Base-by-base conservation (phyloP, 1,284 basidiomycete species). In the Ceratobasidium sp. region DNA sequence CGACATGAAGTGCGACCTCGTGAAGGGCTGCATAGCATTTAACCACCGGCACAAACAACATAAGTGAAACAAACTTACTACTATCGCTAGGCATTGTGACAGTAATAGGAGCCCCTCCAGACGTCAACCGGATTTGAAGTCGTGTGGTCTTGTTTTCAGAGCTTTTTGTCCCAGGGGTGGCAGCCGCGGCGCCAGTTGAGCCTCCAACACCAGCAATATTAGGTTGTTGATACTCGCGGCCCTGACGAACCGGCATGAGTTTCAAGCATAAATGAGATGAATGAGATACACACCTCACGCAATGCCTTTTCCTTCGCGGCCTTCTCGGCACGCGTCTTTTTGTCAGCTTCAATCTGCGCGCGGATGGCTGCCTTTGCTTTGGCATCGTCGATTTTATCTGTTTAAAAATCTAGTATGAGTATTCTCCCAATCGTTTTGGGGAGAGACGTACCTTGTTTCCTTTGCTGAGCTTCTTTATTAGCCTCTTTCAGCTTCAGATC, bases 311-410 rank as follows among this genome's bases (percentile, higher is more conserved):
- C 96, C 38, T 89, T 85, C 0, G 94, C 94, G 0, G 90, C 85
- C 78, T 93, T 95, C 78, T 93, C 94, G 0, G 93, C 93, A n/a
- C 96, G 88, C 28, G 88, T 90, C 72, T 88, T 87, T 83, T 95
- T 98, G 84, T 98, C 96, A 0, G 91, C 92, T 81, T 97, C 96
- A 76, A 98, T 98, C 80, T 97, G 94, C 0, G 91, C 93, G 79
- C 94, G 94, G 78, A 97, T 85, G 2, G 92, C 92, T 1, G 92
- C 93, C 74, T 85, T 89, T 1, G 94, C 95, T 79, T 89, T 90
- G 32, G 88, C 89, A 64, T 98, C 96, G 66, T 92, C 92, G 47
- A 93, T 78, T 83, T 97, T 97, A 78, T 96, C 95, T 93, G 78
- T 16, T 59, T 28, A 55, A 5, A 26, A 3, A 16, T 63, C 76